Conservation (phyloP, 495 filamentous ascomycete genomes). For the Neurospora tetraspora region DNA sequence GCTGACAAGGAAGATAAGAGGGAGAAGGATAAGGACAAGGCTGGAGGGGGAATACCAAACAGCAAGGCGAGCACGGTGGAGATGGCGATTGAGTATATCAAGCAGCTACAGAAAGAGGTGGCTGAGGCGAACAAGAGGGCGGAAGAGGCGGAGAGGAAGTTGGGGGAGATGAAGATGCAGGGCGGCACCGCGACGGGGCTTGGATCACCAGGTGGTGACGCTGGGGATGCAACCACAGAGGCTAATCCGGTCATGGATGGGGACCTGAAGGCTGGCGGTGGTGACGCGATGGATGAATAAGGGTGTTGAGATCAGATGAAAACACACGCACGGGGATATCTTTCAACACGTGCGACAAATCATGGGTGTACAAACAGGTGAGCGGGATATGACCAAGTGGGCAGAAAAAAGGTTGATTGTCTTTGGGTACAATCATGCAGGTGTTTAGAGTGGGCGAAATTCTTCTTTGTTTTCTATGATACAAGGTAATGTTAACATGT, state of each 20-base stretch:
- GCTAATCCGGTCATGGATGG: neutral
- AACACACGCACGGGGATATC: neutral
- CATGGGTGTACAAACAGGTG: neutral
- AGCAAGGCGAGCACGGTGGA: conserved; percentile 97
- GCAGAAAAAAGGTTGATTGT: neutral
- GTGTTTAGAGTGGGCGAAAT: neutral
- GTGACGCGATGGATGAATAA: neutral
- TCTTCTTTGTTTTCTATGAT: neutral
- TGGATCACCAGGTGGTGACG: neutral
- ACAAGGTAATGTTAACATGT: neutral
- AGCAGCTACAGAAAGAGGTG: conserved; percentile 64
- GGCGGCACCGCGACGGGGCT: neutral
- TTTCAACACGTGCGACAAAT: neutral
- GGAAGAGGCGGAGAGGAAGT: conserved; percentile 51
- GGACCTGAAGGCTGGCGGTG: neutral
- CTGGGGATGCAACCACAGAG: neutral
- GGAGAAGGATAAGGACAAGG: conserved; percentile 27
- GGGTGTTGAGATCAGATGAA: neutral
- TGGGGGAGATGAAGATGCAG: conserved; percentile 19
- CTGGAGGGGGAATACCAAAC: conserved; percentile 41
- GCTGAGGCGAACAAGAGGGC: conserved; percentile 55
- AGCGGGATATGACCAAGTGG: neutral
- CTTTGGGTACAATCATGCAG: neutral
- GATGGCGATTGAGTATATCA: conserved; percentile 92
- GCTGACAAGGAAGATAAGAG: conserved; percentile 15